phyloP scores from a whole-genome alignment of 495 filamentous ascomycete species.

The Parachaetomium inaequale region DNA sequence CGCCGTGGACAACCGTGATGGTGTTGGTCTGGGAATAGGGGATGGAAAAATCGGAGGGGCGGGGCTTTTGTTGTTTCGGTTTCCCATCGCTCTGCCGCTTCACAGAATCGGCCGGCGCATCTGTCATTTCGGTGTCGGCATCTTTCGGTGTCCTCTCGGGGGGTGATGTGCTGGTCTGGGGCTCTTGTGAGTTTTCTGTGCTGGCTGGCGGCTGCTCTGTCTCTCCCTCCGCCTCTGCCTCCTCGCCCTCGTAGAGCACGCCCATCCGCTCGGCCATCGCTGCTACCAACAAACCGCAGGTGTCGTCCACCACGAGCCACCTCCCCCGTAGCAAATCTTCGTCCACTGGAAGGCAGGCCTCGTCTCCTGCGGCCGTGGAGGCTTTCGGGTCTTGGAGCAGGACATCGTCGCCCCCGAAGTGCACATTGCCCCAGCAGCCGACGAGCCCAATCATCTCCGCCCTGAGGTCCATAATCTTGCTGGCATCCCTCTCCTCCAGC shows the following conservation, averaged over 20 bases:
- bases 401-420: slow-evolving; percentile 42
- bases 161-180: slow-evolving; percentile 3
- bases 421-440: slow-evolving; percentile 51
- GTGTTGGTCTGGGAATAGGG: slow-evolving; percentile 66
- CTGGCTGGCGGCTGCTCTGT: background rate
- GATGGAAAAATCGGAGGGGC: slow-evolving; percentile 34
- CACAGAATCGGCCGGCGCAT: slow-evolving; percentile 8
- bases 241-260: slow-evolving; percentile 59
- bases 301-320: slow-evolving; percentile 90
- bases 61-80: slow-evolving; percentile 30
- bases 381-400: slow-evolving; percentile 31
- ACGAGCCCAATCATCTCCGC: slow-evolving; percentile 76
- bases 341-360: slow-evolving; percentile 22
- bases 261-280: slow-evolving; percentile 91
- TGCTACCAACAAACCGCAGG: slow-evolving; percentile 77
- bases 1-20: slow-evolving; percentile 81
- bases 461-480: slow-evolving; percentile 80
- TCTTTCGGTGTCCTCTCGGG: background rate
- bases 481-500: slow-evolving; percentile 69
- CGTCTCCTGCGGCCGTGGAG: slow-evolving; percentile 26
- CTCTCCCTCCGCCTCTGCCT: slow-evolving; percentile 7
- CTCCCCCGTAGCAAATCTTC: slow-evolving; percentile 50
- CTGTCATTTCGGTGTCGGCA: slow-evolving; percentile 23
- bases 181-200: background rate
- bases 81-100: slow-evolving; percentile 18